Evolutionary conservation across 1,139 yeast species (phyloP), one percentile per base, ranked within the genome.

Genomic region (Hansenula anomala): DNA sequence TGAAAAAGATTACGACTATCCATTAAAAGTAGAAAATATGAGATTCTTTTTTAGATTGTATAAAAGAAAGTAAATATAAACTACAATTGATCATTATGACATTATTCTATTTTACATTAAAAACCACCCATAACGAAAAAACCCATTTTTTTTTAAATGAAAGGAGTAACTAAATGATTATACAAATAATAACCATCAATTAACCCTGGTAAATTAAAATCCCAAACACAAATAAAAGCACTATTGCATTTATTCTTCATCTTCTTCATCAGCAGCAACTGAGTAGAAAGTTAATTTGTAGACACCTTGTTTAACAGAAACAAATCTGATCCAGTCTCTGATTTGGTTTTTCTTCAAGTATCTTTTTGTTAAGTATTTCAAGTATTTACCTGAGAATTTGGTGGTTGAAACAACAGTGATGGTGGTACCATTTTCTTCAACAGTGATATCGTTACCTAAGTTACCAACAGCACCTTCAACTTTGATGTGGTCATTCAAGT

Each of bases 261-360:
- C 96, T 66, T 88, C 96, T 66, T 92, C 97, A 63, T 90, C 96
- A 62, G 87, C 92, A 66, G 94, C 92, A 71, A 92, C 94, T 73
- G 95, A 89, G 96, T 88, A 94, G 96, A 92, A 94, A 75, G 94
- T 90, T 78, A 94, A 85, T 73, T 87, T 88, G 88, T 92, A 94
- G 71, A 80, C 83, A 84, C 92, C 89, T 74, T 87, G 88, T 78
- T 89, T 84, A 67, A 86, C 81, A 58, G 98, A 86, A 60, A 92
- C 96, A 66, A 94, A 92, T 83, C 98, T 94, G 75, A 94, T 89
- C 98, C 98, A 92, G 80, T 92, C 98, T 80, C 94, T 85, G 78
- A 90, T 86, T 76, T 87, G 95, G 94, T 89, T 88, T 88, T 92
- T 92, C 96, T 92, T 92, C 75, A 92, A 87, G 94, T 88, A 92